Conservation (phyloP, 2,329 filamentous ascomycete genomes). For the Botrytis fragariae region DNA sequence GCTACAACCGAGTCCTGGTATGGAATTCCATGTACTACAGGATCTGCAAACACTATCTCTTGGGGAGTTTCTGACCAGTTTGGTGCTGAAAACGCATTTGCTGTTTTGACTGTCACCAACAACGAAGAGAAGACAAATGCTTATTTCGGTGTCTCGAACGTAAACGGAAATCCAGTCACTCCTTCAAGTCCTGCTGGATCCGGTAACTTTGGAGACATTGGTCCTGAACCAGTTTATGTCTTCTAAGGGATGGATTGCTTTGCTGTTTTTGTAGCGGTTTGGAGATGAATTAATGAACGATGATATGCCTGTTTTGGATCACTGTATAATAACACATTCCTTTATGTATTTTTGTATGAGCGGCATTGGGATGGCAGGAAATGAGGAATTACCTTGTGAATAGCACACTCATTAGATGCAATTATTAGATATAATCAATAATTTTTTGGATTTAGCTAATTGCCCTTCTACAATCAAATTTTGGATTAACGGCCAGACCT, state of each 20-base stretch:
- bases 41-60: not conserved
- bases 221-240: not conserved
- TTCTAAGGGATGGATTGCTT: not conserved
- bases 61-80: constrained; percentile 5
- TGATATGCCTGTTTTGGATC: not conserved
- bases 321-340: not conserved
- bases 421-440: not conserved
- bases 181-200: not conserved
- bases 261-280: not conserved
- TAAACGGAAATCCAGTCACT: not conserved
- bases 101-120: constrained; percentile 12
- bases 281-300: not conserved
- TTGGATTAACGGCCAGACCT: not conserved
- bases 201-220: not conserved
- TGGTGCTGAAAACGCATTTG: not conserved
- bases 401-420: not conserved
- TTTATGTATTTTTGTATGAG: not conserved
- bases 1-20: not conserved
- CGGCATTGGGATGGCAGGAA: not conserved
- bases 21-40: not conserved
- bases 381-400: not conserved
- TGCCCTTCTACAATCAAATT: not conserved
- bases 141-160: not conserved
- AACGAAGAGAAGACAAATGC: not conserved
- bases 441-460: not conserved